These are phyloP conservation scores for Ilyonectria mors-panacis DNA, from an alignment of 2,329 filamentous ascomycete species.

Conservation along the genomic window DNA sequence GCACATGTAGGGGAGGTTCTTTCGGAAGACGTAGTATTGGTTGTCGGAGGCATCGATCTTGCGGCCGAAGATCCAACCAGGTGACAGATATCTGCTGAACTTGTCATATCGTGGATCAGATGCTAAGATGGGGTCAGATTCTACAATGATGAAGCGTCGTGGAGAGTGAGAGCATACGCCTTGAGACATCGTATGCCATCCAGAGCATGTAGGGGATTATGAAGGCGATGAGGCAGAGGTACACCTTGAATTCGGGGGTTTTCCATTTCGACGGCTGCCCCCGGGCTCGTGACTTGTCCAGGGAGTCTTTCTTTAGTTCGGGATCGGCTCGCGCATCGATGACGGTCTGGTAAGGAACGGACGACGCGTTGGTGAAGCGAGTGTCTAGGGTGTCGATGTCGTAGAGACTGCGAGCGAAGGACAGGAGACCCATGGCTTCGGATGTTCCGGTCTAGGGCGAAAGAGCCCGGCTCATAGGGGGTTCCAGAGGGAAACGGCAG, in stretches of 20 bases:
- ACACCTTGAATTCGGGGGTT: slow-evolving; percentile 88
- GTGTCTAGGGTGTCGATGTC: slow-evolving; percentile 74
- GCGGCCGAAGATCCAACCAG: slow-evolving; percentile 93
- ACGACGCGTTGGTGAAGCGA: slow-evolving; percentile 78
- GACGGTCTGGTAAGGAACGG: slow-evolving; percentile 74
- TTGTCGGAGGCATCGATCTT: slow-evolving; percentile 93
- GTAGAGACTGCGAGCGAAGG: slow-evolving; percentile 70
- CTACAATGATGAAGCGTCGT: background rate
- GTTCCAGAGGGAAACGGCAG: background rate
- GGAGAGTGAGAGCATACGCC: slow-evolving; percentile 67
- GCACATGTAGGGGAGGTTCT: slow-evolving; percentile 86
- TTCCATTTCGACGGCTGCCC: slow-evolving; percentile 82
- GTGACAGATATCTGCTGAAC: slow-evolving; percentile 78
- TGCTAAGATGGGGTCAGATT: slow-evolving; percentile 64
- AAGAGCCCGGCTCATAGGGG: slow-evolving; percentile 44
- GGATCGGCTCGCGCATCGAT: slow-evolving; percentile 66
- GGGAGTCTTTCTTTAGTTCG: slow-evolving; percentile 49
- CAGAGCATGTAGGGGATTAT: slow-evolving; percentile 91
- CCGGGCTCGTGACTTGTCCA: slow-evolving; percentile 57
- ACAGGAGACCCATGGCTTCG: slow-evolving; percentile 59
- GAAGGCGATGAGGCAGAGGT: slow-evolving; percentile 77
- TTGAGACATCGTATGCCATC: slow-evolving; percentile 86
- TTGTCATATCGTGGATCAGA: slow-evolving; percentile 85
- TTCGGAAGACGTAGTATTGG: slow-evolving; percentile 89
- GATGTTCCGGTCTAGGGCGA: slow-evolving; percentile 27